These are phyloP conservation scores for Lachnellula arida DNA, from an alignment of 2,329 filamentous ascomycete genomes.

Conservation along the genomic window DNA sequence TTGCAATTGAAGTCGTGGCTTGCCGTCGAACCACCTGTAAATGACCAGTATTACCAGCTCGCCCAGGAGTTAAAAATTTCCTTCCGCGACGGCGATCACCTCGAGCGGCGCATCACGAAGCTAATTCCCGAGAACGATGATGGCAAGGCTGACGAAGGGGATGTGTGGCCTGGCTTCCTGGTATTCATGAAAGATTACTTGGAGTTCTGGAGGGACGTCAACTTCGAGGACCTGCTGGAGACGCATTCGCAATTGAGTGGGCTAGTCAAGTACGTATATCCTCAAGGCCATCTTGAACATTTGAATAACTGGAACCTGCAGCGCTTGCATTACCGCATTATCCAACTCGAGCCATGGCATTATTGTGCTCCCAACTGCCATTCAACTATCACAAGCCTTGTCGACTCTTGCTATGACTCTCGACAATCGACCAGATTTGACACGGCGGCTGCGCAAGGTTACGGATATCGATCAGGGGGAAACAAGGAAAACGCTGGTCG, in stretches of 20 bases:
- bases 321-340: constrained; percentile 78
- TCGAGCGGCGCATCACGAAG: constrained; percentile 60
- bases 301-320: constrained; percentile 33
- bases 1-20: constrained; percentile 64
- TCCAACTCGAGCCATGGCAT: constrained; percentile 74
- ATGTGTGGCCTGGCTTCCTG: constrained; percentile 71
- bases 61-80: constrained; percentile 59
- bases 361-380: constrained; percentile 76
- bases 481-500: constrained; percentile 73
- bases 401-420: constrained; percentile 80
- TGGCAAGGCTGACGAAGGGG: constrained; percentile 57
- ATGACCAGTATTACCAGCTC: constrained; percentile 63
- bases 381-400: constrained; percentile 75
- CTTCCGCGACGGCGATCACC: constrained; percentile 46
- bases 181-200: constrained; percentile 80
- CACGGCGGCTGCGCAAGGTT: constrained; percentile 52
- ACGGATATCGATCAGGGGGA: constrained; percentile 55
- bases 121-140: constrained; percentile 62
- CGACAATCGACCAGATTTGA: constrained; percentile 74
- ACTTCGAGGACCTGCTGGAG: constrained; percentile 68
- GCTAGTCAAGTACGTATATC: constrained; percentile 62
- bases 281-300: neutral
- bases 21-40: constrained; percentile 67
- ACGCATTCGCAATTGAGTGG: constrained; percentile 72
- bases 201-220: constrained; percentile 73